These are phyloP conservation scores for Talaromyces islandicus DNA, from an alignment of 2,329 filamentous ascomycete species.

Conservation along the genomic window DNA sequence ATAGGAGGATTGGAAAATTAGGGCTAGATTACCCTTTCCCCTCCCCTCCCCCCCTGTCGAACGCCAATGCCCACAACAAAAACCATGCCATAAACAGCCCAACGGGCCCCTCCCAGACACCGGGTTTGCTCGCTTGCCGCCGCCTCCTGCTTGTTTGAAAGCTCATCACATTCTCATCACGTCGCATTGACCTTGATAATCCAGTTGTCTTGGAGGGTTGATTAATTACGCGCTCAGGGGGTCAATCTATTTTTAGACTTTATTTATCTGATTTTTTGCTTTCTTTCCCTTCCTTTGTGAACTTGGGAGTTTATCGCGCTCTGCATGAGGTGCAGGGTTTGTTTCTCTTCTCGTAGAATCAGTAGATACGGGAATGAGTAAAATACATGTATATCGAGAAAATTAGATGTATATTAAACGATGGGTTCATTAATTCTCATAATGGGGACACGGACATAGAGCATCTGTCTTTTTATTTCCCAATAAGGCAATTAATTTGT, in stretches of 20 bases:
- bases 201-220: not conserved
- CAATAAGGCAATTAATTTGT: not conserved
- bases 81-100: not conserved
- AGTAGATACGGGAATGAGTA: not conserved
- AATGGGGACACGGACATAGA: not conserved
- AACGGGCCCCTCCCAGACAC: not conserved
- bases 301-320: not conserved
- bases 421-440: not conserved
- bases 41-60: not conserved
- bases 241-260: not conserved
- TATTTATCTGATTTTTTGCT: not conserved
- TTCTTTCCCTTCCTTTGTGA: not conserved
- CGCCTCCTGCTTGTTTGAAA: not conserved
- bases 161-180: conserved; percentile 7
- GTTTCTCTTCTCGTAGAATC: not conserved
- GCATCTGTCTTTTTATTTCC: not conserved
- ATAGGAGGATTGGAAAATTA: not conserved
- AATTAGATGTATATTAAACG: not conserved
- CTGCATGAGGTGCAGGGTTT: not conserved
- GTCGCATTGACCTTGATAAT: not conserved
- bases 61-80: not conserved
- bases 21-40: not conserved
- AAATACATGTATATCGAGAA: not conserved
- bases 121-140: not conserved
- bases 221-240: not conserved